phyloP scores from a whole-genome alignment of 495 filamentous ascomycete species.

The Penicillium pulvis region DNA sequence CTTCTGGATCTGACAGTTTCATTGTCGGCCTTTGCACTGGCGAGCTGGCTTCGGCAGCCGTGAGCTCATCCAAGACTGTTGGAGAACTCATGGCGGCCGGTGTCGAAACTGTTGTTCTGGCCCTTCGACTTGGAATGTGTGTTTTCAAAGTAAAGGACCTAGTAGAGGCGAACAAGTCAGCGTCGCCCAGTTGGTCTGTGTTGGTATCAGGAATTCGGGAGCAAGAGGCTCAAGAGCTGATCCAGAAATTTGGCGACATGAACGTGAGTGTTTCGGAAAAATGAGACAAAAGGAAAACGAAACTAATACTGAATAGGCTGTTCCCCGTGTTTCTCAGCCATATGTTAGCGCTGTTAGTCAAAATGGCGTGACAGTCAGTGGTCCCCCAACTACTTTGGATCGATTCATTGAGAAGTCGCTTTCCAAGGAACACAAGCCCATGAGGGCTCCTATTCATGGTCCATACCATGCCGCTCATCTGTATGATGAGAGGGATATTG shows the following conservation, averaged over 20 bases:
- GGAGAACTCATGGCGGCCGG: conserved; percentile 67
- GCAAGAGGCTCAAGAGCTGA: conserved; percentile 29
- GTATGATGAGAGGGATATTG: conserved; percentile 60
- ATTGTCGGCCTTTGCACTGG: conserved; percentile 67
- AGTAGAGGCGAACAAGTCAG: conserved; percentile 29
- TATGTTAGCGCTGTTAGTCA: conserved; percentile 76
- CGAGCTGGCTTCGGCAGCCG: conserved; percentile 69
- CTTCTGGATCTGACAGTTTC: conserved; percentile 45
- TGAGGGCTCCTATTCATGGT: conserved; percentile 71
- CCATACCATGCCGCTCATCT: conserved; percentile 82
- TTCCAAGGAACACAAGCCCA: conserved; percentile 56
- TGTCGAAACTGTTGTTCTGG: conserved; percentile 69
- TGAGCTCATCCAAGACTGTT: conserved; percentile 68
- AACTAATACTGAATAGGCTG: conserved; percentile 44
- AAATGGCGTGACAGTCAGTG: conserved; percentile 74
- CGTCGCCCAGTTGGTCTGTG: conserved; percentile 41
- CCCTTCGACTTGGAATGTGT: conserved; percentile 69
- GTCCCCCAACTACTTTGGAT: conserved; percentile 66
- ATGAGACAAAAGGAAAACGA: conserved; percentile 20
- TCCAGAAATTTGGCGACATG: conserved; percentile 35
- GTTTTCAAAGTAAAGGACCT: conserved; percentile 47
- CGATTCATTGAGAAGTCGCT: conserved; percentile 56
- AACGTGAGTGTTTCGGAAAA: conserved; percentile 43
- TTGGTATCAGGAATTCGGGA: conserved; percentile 41
- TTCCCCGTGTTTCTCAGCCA: conserved; percentile 60